These are phyloP conservation scores for Hyphopichia khmerensis DNA, from an alignment of 1,139 yeast genomes.

Conservation along the genomic window DNA sequence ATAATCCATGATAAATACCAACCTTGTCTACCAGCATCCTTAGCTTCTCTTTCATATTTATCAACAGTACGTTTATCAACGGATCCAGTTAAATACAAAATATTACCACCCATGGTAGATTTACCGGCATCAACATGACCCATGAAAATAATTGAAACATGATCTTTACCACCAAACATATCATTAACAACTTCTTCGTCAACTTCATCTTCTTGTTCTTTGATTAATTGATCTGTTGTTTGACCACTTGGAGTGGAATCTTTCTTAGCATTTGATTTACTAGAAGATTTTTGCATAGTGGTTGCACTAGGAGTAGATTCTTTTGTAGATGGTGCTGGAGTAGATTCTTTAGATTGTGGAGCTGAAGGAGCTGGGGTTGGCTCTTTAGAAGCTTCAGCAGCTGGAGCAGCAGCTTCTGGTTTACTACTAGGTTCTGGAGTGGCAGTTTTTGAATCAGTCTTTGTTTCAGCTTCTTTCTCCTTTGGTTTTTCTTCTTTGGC, in stretches of 20 bases:
- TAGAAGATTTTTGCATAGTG: slow-evolving; percentile 5
- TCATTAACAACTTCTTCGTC: slow-evolving; percentile 89
- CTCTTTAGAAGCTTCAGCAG: slow-evolving; percentile 12
- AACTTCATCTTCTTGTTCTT: slow-evolving; percentile 80
- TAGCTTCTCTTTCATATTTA: slow-evolving; percentile 96
- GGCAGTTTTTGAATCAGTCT: slow-evolving; percentile 1
- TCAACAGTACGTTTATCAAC: slow-evolving; percentile 99
- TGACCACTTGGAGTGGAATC: slow-evolving; percentile 20
- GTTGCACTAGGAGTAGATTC: slow-evolving; percentile 11
- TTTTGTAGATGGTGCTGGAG: slow-evolving; percentile 13
- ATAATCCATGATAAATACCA: slow-evolving; percentile 99
- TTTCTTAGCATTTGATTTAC: slow-evolving; percentile 8
- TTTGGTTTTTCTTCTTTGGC: slow-evolving; percentile 23
- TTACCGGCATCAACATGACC: slow-evolving; percentile 99
- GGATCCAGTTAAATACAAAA: slow-evolving; percentile 88
- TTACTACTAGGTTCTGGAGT: slow-evolving; percentile 15
- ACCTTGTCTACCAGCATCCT: slow-evolving; percentile 99
- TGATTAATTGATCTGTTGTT: slow-evolving; percentile 52
- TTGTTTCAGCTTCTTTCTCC: slow-evolving; percentile 9
- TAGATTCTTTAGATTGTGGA: slow-evolving; percentile 10
- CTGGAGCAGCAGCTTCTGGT: slow-evolving; percentile 14
- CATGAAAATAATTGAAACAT: slow-evolving; percentile 94
- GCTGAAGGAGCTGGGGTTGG: slow-evolving; percentile 5
- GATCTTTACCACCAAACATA: slow-evolving; percentile 96
- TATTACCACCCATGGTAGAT: slow-evolving; percentile 98